Conservation (phyloP, 2,329 filamentous ascomycete genomes). For the Chaetomiaceae sp. region DNA sequence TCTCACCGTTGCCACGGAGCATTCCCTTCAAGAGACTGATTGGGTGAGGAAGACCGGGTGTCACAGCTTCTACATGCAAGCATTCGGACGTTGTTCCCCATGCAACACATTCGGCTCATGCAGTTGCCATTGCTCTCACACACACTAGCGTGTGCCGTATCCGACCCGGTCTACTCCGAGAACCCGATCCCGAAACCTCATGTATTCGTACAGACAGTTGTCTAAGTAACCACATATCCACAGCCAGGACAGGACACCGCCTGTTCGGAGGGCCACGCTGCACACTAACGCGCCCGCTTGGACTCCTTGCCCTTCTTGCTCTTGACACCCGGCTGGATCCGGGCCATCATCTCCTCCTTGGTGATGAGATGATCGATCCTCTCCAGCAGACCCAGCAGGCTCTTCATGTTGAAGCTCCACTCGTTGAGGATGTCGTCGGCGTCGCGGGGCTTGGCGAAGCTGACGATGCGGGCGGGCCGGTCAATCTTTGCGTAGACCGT, state of each 20-base stretch:
- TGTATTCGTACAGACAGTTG: conserved; percentile 24
- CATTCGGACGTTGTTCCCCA: background rate
- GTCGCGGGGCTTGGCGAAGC: conserved; percentile 89
- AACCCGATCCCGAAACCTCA: conserved; percentile 5
- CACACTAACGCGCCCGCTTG: conserved; percentile 30
- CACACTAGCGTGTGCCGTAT: background rate
- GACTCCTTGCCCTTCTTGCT: conserved; percentile 35
- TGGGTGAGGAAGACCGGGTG: too few species aligned
- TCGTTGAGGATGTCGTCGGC: conserved; percentile 96
- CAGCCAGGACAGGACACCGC: background rate
- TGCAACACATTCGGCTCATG: background rate
- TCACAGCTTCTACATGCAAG: background rate
- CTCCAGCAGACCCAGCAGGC: conserved; percentile 70
- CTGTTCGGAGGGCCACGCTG: background rate
- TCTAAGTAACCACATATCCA: conserved; percentile 4
- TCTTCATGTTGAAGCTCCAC: conserved; percentile 88
- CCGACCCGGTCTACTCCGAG: background rate
- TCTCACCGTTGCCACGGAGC: too few species aligned
- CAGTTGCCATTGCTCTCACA: background rate
- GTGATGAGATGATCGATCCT: conserved; percentile 96
- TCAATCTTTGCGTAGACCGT: conserved; percentile 98
- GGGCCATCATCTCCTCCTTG: conserved; percentile 99
- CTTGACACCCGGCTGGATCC: conserved; percentile 68
- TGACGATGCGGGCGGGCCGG: conserved; percentile 84
- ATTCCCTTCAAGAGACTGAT: too few species aligned